A percentile compares a stretch with the other conserved stretches of the same genome.
These are phyloP conservation scores for Parascedosporium putredinis DNA, from an alignment of 2,329 filamentous ascomycete species.

Conservation along the genomic window DNA sequence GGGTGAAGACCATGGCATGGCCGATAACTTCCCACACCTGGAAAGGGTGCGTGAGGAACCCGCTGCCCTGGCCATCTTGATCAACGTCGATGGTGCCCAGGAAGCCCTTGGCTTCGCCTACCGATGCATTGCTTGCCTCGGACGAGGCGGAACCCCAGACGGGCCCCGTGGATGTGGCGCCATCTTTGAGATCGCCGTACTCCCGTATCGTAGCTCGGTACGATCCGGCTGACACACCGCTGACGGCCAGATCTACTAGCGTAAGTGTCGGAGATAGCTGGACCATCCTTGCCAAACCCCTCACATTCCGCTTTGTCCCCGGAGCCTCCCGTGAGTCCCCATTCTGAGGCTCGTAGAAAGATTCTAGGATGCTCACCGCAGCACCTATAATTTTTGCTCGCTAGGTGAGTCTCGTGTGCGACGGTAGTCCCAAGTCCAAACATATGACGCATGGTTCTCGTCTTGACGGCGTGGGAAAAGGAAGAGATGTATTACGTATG, in stretches of 20 bases:
- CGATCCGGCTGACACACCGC: conserved; percentile 67
- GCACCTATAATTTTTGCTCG: conserved; percentile 42
- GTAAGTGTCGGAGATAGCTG: conserved; percentile 72
- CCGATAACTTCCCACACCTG: conserved; percentile 96
- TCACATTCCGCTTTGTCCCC: conserved; percentile 45
- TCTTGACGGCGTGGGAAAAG: too few relatives aligned
- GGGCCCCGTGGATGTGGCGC: conserved; percentile 70
- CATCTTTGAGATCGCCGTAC: conserved; percentile 75
- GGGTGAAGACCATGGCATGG: conserved; percentile 78
- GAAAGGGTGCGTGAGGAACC: conserved; percentile 72
- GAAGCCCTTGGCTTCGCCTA: conserved; percentile 33
- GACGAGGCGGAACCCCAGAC: conserved; percentile 53
- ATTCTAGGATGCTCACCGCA: conserved; percentile 93
- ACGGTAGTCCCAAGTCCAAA: too few relatives aligned
- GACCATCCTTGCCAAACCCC: conserved; percentile 86
- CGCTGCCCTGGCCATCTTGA: conserved; percentile 62
- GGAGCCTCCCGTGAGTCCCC: conserved; percentile 29
- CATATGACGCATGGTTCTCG: too few relatives aligned
- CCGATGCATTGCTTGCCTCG: conserved; percentile 18
- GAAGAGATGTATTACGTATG: too few relatives aligned
- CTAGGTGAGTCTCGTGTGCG: conserved; percentile 1
- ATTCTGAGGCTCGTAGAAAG: conserved; percentile 49
- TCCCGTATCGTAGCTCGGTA: conserved; percentile 81
- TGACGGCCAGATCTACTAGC: conserved; percentile 77
- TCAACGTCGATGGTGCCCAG: conserved; percentile 71